Base-by-base conservation (phyloP, 2,329 filamentous ascomycete genomes). In the Simplicillium sp. region DNA sequence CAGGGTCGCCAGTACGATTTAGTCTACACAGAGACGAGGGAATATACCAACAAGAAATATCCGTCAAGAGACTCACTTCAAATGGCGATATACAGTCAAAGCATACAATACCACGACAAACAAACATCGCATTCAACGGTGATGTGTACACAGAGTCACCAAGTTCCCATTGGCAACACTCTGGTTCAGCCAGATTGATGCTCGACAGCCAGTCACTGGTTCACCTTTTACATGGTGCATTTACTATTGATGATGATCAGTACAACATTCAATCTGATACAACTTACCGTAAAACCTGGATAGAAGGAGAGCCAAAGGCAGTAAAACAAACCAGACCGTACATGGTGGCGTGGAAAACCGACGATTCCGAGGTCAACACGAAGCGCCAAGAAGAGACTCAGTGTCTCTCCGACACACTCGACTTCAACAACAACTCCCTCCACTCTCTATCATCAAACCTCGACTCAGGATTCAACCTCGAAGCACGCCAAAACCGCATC, bases 251-350 rank as follows among this genome's bases (percentile, higher is more conserved):
- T 28, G 47, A 44, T 37, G 34, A 37, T 34, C 41, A 47, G 16
- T 43, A 49, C 37, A 43, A 49, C 29, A 37, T 49, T 11, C 36
- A 46, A 31, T 38, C 41, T 3, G 47, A 49, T 16, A 25, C 39
- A 1, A 36, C 37, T 2, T 47, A 49, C 15, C 33, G 33, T 17
- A 18, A 28, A 29, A 40, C 40, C 3, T 18, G 41, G 6, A 13
- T 7, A 14, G 32, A 28, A 6, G 15, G 34, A 7, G 44, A 46
- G n/a, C 25, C 36, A 5, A 5, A 17, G 3, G 12, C 13, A 3
- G 25, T 17, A 7, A 34, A 15, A 2, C 32, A 14, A 14, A 16
- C 29, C 3, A 25, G 18, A 16, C 41, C 44, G 15, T 44, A 39
- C 35, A 40, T 42, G 16, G 36, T 46, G 2, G 44, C 41, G n/a